A percentile compares a stretch with the other conserved stretches of the same genome.
Conservation (phyloP, 2,329 filamentous ascomycete species). For the Curvularia eragrostidis region DNA sequence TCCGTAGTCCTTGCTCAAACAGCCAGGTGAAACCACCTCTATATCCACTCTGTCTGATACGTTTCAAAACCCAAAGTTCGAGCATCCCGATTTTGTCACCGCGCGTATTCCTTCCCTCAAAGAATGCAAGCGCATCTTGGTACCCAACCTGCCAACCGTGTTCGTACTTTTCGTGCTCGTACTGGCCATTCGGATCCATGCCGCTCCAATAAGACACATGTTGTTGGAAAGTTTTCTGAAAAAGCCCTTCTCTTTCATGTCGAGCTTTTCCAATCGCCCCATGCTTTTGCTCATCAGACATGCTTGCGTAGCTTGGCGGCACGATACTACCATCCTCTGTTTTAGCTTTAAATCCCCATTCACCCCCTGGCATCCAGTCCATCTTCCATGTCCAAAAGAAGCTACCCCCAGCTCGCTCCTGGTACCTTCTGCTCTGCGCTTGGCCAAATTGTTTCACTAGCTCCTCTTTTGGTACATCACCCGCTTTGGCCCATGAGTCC, state of each 20-base stretch:
- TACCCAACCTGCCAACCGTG: conserved; percentile 65
- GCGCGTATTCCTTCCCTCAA: conserved; percentile 49
- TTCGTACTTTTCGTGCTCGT: conserved; percentile 62
- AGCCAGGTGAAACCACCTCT: conserved; percentile 58
- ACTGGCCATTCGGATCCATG: conserved; percentile 53
- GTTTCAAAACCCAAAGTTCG: conserved; percentile 65
- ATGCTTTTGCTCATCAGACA: conserved; percentile 21
- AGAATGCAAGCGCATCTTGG: conserved; percentile 62
- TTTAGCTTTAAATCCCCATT: conserved; percentile 66
- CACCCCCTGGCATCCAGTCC: conserved; percentile 67
- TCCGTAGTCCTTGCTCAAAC: conserved; percentile 58
- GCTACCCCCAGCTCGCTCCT: conserved; percentile 58
- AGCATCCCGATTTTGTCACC: conserved; percentile 63
- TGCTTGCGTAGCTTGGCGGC: conserved; percentile 45
- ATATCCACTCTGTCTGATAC: conserved; percentile 60
- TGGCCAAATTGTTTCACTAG: conserved; percentile 57
- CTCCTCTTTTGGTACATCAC: conserved; percentile 46
- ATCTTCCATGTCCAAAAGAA: conserved; percentile 69
- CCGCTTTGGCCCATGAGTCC: conserved; percentile 55
- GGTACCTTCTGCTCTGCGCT: conserved; percentile 58
- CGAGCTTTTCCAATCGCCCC: conserved; percentile 51
- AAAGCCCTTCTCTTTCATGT: conserved; percentile 46
- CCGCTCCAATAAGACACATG: conserved; percentile 61
- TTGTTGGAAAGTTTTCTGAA: conserved; percentile 46
- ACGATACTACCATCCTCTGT: conserved; percentile 53